Evolutionary conservation across 1,139 yeast genomes (phyloP).

Genomic region (Geotrichum reessii): DNA sequence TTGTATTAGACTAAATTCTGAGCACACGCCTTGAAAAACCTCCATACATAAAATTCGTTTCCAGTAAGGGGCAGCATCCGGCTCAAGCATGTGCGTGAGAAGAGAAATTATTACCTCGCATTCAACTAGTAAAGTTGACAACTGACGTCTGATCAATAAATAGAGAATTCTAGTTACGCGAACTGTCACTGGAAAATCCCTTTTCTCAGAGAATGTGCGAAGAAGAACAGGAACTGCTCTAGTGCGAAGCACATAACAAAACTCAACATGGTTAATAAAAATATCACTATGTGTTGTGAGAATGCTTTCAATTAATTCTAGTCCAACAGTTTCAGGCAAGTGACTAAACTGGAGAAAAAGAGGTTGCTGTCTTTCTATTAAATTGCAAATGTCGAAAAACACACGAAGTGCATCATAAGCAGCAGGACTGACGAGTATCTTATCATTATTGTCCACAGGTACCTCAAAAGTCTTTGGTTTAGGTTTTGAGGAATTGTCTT

Average conservation of each 20-base stretch:
- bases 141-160: conserved; percentile 55
- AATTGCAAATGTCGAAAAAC: conserved; percentile 63
- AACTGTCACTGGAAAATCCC: conserved; percentile 57
- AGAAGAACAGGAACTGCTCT: conserved; percentile 71
- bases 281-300: conserved; percentile 51
- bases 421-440: conserved; percentile 44
- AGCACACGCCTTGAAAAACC: conserved; percentile 54
- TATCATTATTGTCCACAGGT: conserved; percentile 43
- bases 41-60: conserved; percentile 68
- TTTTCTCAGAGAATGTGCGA: conserved; percentile 56
- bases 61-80: conserved; percentile 57
- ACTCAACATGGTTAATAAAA: conserved; percentile 57
- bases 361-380: conserved; percentile 58
- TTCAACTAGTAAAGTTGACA: conserved; percentile 61
- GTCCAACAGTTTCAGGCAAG: conserved; percentile 61
- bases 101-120: conserved; percentile 73
- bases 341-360: conserved; percentile 47
- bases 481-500: conserved; percentile 33
- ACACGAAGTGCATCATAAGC: conserved; percentile 67
- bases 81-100: conserved; percentile 58
- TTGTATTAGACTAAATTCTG: conserved; percentile 50
- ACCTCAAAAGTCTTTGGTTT: conserved; percentile 26
- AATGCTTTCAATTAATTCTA: conserved; percentile 74
- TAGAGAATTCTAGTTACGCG: conserved; percentile 69
- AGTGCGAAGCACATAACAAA: conserved; percentile 58